phyloP scores from a whole-genome alignment of 75 land plant species.

The Larix kaempferi region DNA sequence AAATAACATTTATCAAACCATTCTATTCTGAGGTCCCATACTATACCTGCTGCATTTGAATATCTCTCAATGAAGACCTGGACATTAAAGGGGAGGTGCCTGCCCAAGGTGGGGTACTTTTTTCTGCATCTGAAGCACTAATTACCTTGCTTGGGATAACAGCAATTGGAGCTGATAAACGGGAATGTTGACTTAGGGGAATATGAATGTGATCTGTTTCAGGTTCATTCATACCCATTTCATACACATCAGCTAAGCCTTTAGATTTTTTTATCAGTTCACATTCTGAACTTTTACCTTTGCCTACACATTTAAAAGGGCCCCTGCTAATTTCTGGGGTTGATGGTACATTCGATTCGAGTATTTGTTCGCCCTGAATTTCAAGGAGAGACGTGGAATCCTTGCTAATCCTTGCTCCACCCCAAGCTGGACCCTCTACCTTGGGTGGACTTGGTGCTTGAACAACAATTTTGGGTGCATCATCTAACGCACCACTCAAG shows the following conservation, averaged over 20 bases:
- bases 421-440: conserved; percentile 96
- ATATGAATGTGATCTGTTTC: conserved; percentile 39
- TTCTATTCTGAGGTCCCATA: not conserved
- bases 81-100: conserved; percentile 65
- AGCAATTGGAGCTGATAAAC: conserved; percentile 66
- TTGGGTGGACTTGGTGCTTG: conserved; percentile 56
- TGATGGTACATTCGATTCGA: not conserved
- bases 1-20: not conserved
- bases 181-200: conserved; percentile 24
- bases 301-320: not conserved
- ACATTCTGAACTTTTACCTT: not conserved
- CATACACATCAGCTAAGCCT: conserved; percentile 15
- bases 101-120: conserved; percentile 86
- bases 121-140: conserved; percentile 51
- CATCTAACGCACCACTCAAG: conserved; percentile 95
- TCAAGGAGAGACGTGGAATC: conserved; percentile 68
- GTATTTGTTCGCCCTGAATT: conserved; percentile 80
- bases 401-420: conserved; percentile 66
- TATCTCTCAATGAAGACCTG: conserved; percentile 84
- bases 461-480: conserved; percentile 27
- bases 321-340: not conserved
- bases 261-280: not conserved
- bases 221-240: conserved; percentile 14
- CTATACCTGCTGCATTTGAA: conserved; percentile 96
- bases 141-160: conserved; percentile 22